Percentiles rank a stretch among this genome's conserved stretches.
These are phyloP conservation scores for Candida germanica DNA, from an alignment of 805 yeast genomes.

Conservation along the genomic window DNA sequence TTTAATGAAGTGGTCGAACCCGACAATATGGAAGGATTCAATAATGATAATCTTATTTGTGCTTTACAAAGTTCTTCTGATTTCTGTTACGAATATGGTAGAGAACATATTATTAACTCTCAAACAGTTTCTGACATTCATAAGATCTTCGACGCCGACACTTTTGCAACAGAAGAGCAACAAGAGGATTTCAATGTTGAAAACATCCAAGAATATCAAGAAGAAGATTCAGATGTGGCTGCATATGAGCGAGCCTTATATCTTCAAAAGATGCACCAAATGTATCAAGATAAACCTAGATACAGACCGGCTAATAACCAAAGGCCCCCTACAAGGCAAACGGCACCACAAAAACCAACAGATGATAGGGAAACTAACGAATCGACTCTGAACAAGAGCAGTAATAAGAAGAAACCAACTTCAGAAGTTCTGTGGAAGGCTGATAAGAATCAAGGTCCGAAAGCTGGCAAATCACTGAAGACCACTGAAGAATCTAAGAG, in stretches of 20 bases:
- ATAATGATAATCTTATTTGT: conserved; percentile 29
- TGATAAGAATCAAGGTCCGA: too few relatives aligned
- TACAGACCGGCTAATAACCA: not conserved
- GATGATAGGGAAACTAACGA: too few relatives aligned
- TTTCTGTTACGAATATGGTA: conserved; percentile 30
- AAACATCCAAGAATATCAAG: conserved; percentile 10
- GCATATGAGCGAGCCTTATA: conserved; percentile 11
- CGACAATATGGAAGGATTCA: conserved; percentile 13
- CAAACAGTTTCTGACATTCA: conserved; percentile 2
- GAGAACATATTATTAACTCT: conserved; percentile 2
- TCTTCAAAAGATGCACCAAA: conserved; percentile 4
- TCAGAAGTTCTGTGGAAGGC: too few relatives aligned
- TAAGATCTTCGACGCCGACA: conserved; percentile 8
- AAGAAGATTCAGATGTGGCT: conserved; percentile 10
- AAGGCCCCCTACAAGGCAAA: conserved; percentile 2
- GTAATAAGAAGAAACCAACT: too few relatives aligned
- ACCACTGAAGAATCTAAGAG: too few relatives aligned
- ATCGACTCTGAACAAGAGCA: too few relatives aligned
- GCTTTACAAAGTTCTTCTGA: conserved; percentile 25
- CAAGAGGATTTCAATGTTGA: conserved; percentile 11
- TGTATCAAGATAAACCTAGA: conserved; percentile 3
- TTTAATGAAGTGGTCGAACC: conserved; percentile 7
- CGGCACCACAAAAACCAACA: conserved; percentile 4
- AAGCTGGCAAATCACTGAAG: too few relatives aligned
- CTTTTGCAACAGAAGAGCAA: conserved; percentile 4